Base-by-base conservation (phyloP, 2,329 filamentous ascomycete genomes). In the Alternaria arbusti region DNA sequence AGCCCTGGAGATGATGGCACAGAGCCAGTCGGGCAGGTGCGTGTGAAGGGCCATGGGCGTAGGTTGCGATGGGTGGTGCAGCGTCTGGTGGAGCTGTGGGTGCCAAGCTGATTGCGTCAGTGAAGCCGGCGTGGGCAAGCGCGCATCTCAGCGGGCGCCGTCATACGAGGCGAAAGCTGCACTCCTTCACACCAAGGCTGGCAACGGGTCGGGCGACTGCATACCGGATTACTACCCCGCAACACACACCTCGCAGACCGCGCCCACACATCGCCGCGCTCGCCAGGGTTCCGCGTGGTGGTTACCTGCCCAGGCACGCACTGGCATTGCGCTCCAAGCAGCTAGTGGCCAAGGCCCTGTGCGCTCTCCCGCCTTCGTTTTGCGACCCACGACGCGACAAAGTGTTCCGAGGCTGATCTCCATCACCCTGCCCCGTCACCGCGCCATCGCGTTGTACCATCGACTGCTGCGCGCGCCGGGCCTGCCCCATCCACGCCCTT, bases 371-470 rank as follows among this genome's bases (percentile, higher is more conserved):
- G 63, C 56, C 55, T 60, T 51, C 49, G 61, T 50, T 54, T 62
- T 62, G 63, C 59, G 61, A 63, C 61, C 59, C 67, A 67, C 65
- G 65, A 72, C 70, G 66, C 69, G 66, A 65, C 67, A 54, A 62
- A 66, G 54, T 54, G 56, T 49, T 40, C 63, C 63, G 67, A 64
- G 59, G 68, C 62, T 55, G 69, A 70, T 68, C 69, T 64, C 66
- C 65, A 69, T 68, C 70, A 66, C 63, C 65, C 56, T 62, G 59
- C 51, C 57, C 57, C 59, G 60, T 63, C 54, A 66, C 55, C 54
- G 59, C 64, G 60, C 43, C 63, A 57, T 66, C 63, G 43, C 49
- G 11, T 20, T 23, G 49, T 36, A 12, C 59, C 43, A 40, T 47
- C 51, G 50, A 58, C 43, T 62, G 64, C 55, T 54, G 32, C 62